Evolutionary conservation across 164 flowering plant genomes (phyloP), one percentile per base, ranked within the genome.

Genomic region (Nelumbo lutea): DNA sequence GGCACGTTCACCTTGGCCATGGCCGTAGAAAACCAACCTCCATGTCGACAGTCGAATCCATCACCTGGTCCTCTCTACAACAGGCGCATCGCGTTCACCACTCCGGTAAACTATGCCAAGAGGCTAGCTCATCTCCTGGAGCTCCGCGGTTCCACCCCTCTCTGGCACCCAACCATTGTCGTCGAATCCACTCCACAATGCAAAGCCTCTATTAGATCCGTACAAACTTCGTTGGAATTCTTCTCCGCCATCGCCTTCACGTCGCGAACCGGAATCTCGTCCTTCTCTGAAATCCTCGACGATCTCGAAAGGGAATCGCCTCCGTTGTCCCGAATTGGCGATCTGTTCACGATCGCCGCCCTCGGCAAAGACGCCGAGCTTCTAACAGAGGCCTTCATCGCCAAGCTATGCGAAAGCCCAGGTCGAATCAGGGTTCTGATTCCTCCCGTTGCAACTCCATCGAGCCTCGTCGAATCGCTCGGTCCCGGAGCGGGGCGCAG

Each of bases 221-320:
- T 27, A 27, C 27, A 27, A 27, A 27, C 27, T 27, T 27, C 27
- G 27, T 27, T 83, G 60, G 67, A 79, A 6, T 42, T 59, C 46
- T 81, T 83, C 82, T 80, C 89, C 66, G 89, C 90, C 73, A 59
- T 90, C 64, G 93, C 89, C 1, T 90, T 88, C 85, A 86, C 93
- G 9, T 90, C 93, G 40, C 80, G 91, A 39, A 68, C 89, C 58
- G 89, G 83, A 3, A 90, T 90, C 79, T 6, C 80, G 14, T 79
- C 91, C 39, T 75, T 84, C 76, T 56, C 78, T 6, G 74, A 76
- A 39, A 79, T 85, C 62, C 62, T 75, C 0, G 2, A 11, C 27
- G 61, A 39, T 5, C 10, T 69, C 73, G n/a, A 43, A 2, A 3
- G 41, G 45, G 56, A 62, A 3, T 2, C 39, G 8, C 85, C 79